Evolutionary conservation across 768 basidiomycete species (phyloP).

Genomic region (Thelephora ganbajun): DNA sequence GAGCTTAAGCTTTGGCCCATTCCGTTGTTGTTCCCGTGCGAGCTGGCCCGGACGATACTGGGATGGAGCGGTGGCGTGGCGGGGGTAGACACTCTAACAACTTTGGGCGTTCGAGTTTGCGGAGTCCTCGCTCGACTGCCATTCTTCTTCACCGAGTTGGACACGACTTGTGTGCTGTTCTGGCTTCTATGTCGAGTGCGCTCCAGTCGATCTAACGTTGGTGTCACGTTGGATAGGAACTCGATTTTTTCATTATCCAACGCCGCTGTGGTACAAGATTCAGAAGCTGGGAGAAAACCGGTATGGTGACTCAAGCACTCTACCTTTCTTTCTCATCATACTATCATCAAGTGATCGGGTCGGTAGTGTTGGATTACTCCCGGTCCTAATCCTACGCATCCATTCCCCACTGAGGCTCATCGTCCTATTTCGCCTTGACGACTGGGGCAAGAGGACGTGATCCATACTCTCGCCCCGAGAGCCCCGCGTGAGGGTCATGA

Average conservation of each 20-base stretch:
- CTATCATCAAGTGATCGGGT: conserved; percentile 4
- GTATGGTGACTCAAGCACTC: not conserved
- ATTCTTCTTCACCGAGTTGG: too few relatives aligned
- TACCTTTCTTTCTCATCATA: conserved; percentile 1
- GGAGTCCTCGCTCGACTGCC: not conserved
- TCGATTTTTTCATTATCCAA: not conserved
- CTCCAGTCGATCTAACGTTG: not conserved
- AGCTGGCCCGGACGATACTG: conserved; percentile 20
- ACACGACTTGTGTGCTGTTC: not conserved
- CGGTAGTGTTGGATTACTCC: conserved; percentile 9
- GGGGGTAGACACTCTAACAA: not conserved
- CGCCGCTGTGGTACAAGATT: not conserved
- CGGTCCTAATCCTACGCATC: conserved; percentile 25
- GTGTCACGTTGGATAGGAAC: not conserved
- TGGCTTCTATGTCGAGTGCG: not conserved
- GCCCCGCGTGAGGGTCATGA: conserved; percentile 78
- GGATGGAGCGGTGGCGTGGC: not conserved
- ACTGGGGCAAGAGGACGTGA: not conserved
- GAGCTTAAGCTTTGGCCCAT: conserved; percentile 10
- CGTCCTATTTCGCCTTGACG: conserved; percentile 19
- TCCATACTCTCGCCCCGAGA: conserved; percentile 24
- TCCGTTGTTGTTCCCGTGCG: conserved; percentile 19
- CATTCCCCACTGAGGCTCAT: conserved; percentile 44
- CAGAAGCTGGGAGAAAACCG: not conserved
- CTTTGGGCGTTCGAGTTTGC: not conserved